Base-by-base conservation (phyloP, 2,329 filamentous ascomycete genomes). In the Thelonectria olida region DNA sequence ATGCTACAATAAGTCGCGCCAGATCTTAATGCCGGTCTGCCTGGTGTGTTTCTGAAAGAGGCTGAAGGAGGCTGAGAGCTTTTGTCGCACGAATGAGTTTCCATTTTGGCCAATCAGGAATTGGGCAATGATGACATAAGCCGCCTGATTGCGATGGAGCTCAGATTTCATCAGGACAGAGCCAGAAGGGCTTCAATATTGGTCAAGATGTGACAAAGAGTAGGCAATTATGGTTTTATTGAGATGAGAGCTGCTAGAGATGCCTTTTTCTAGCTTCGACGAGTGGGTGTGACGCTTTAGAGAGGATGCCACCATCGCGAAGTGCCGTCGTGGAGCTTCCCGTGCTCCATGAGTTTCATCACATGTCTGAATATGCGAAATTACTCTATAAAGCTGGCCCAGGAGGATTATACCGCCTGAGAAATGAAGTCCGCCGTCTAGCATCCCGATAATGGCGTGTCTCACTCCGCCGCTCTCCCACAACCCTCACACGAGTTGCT, bases 351-450 rank as follows among this genome's bases (percentile, higher is more conserved):
- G 7, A 5, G 13, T 36, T 6, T 36, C 34, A 36, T 36, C 34
- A 36, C n/a, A 15, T 15, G 12, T 15, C 5, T 6, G n/a, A 36
- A 36, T 5, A 36, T 5, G n/a, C 34, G 23, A 31, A 27, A 19
- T 28, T 9, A 10, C 44, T 28, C 22, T 5, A 22, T 42, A 23
- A 20, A 34, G 19, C 27, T 22, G 17, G 25, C 13, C 23, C 17
- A 50, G 17, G 54, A 50, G 44, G 61, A 39, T 51, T 53, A 67
- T 58, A 45, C 41, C 23, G 41, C 51, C 47, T 58, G 59, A 58
- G 58, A 61, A 69, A 61, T 68, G 62, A 67, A 66, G 58, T 68
- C 61, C 57, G 58, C 65, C 66, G 58, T 70, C 67, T 72, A 70
- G 53, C 58, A 20, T 55, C 56, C 52, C 51, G 63, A 62, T 48